Base-by-base conservation (phyloP, 352 stramenopile genomes). In the Phytophthora uliginosa region DNA sequence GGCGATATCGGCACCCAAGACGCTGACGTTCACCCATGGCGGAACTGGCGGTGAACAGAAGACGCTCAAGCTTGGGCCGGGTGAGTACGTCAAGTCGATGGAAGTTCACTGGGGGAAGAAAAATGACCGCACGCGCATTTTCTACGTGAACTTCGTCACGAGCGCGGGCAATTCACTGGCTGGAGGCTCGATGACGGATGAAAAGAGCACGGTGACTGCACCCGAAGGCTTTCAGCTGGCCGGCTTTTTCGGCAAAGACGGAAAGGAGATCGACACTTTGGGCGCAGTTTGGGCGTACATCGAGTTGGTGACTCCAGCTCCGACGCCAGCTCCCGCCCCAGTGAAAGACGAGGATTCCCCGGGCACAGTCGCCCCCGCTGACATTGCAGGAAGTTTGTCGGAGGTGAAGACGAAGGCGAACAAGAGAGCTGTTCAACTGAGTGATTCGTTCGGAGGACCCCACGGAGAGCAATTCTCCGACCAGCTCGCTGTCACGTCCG, bases 391-490 rank as follows among this genome's bases (percentile, higher is more conserved):
- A 24, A 74, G 66, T 59, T 20, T 74, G 59, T 74, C 66, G 8
- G 66, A 74, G 24, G 45, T 74, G 9, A 31, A 20, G 4, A 69
- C 42, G 3, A 69, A 69, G 20, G 40, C n/a, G 1, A 74, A 74
- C 42, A 69, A 64, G 15, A 61, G 66, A 7, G 26, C 66, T 18
- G 66, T 74, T 10, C 66, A 76, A 54, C 58, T 83, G 40, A 88
- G 78, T 57, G 73, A 72, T 8, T 69, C 77, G 12, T 79, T 80
- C 13, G 81, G 81, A 48, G 81, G 78, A 0, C 76, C 81, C 7
- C 76, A 86, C n/a, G 78, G 78, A 40, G 70, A 67, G 15, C 67
- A 76, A 33, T 88, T 79, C 50, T 85, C 81, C 7, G 78, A 81
- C 36, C 59, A 85, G 18, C 54, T 66, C 9, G 65, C 60, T 2